Evolutionary conservation across 2,329 filamentous ascomycete genomes (phyloP), one percentile per base, ranked within the genome.

Genomic region (Kalmusia sp.): DNA sequence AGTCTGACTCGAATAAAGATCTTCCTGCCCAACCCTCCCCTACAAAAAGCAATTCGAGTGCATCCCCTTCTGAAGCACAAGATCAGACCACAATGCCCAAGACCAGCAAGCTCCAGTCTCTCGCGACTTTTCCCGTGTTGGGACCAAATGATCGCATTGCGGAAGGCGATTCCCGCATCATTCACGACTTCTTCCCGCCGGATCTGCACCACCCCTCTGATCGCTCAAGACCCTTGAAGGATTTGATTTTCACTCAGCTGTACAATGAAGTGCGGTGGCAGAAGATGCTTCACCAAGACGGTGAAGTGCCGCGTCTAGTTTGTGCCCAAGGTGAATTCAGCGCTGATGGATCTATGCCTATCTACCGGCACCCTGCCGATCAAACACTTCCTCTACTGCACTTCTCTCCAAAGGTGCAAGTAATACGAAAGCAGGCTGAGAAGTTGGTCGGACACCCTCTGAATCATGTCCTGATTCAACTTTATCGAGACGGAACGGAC

Each of bases 291-390:
- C 95, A 98, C 64, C 89, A 93, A 60, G 91, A 91, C 28, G 93
- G 95, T 22, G 89, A 95, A 64, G 95, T 98, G 0, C 95, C 95
- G 37, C 87, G 95, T 31, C 84, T 97, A 2, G 91, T 98, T 6
- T 92, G 92, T 43, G 92, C 96, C 17, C 93, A 98, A 72, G 95
- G 93, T 3, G 79, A 83, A 14, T 79, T 92, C 25, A 81, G 80
- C 33, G 69, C 79, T 0, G 87, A 93, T 64, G 91, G 90, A 15
- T 87, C 82, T 59, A 87, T 90, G 71, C 95, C 95, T 19, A 83
- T 98, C n/a, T 99, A 99, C 73, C 89, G 95, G 12, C 95, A 98
- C 73, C 95, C 95, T 38, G 86, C 92, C 3, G 95, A 99, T 68
- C 90, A 96, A 71, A 91, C 90, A 1, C 89, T 93, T 0, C 87